Base-by-base conservation (phyloP, 345 rosid species). In the Theobroma cacao region DNA sequence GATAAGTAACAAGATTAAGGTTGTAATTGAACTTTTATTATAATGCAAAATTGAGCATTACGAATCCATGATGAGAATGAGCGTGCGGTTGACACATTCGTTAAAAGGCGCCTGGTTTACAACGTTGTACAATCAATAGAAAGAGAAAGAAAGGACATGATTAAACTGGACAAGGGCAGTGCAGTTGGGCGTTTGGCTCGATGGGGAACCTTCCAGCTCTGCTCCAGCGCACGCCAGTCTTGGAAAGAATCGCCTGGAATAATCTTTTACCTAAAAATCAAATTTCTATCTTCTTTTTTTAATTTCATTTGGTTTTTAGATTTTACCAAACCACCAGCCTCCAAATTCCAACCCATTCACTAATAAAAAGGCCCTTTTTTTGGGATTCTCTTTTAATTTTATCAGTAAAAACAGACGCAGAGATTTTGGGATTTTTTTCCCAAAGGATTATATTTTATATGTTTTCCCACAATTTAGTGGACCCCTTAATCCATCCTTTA, bases 161-260 rank as follows among this genome's bases (percentile, higher is more conserved):
- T 2, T 3, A 45, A 77, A 38, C 2, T 77, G 80, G 70, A 63
- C 47, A 78, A 77, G 36, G 22, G 22, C 1, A 20, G 4, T 53
- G 34, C 68, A 48, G 83, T 65, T 59, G 79, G 75, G 0, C 4
- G 0, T 78, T 50, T 79, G 28, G 72, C 14, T 40, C 5, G 12
- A 6, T 0, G 2, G 20, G 41, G 79, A 79, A 75, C 82, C 77
- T 69, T 79, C 85, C 89, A 88, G 86, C 87, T 52, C 31, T 12
- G 18, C 38, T 80, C 80, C 90, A 85, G 87, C 88, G 1, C 80
- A 2, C 13, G 1, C 13, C 31, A 0, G 3, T 34, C 34, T 3
- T 15, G 41, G 15, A 50, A 47, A 69, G 34, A 6, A 79, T 65
- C 79, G 38, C 58, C 76, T 45, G 24, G 30, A 72, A 68, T 20